Evolutionary conservation across 768 basidiomycete genomes (phyloP).

Genomic region (Hortiboletus flavorubellus): DNA sequence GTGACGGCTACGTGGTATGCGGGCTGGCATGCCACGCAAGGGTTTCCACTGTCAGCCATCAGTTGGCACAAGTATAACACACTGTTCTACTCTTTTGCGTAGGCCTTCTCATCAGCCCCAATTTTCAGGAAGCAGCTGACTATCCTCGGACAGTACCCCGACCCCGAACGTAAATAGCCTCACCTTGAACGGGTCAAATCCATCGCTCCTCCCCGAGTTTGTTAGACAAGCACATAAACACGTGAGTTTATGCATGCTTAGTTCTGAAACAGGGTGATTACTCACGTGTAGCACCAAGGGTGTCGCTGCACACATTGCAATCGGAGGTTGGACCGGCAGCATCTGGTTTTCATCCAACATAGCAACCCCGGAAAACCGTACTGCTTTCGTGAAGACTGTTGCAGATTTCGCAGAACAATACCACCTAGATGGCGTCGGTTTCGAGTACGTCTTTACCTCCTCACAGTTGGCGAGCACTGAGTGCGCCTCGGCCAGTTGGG

Average conservation of each 20-base stretch:
- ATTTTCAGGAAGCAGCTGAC: neutral
- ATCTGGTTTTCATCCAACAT: slow-evolving; percentile 61
- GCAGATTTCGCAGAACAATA: slow-evolving; percentile 46
- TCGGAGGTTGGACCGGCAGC: slow-evolving; percentile 74
- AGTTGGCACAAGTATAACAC: slow-evolving; percentile 75
- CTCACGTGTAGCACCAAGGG: slow-evolving; percentile 33
- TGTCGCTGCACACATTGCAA: slow-evolving; percentile 53
- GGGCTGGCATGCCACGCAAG: slow-evolving; percentile 39
- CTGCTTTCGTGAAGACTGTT: slow-evolving; percentile 62
- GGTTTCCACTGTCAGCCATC: slow-evolving; percentile 51
- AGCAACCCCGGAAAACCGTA: slow-evolving; percentile 52
- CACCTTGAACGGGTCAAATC: slow-evolving; percentile 41
- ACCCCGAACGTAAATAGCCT: slow-evolving; percentile 33
- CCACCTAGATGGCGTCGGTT: slow-evolving; percentile 51
- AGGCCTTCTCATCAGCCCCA: slow-evolving; percentile 16
- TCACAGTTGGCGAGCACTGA: neutral
- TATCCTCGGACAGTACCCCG: slow-evolving; percentile 26
- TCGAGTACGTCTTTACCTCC: slow-evolving; percentile 20
- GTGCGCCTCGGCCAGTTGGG: slow-evolving; percentile 60
- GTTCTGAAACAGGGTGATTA: neutral
- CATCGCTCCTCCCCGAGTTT: slow-evolving; percentile 51
- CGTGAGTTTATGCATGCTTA: slow-evolving; percentile 19
- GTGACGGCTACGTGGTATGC: slow-evolving; percentile 63
- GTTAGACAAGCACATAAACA: slow-evolving; percentile 43
- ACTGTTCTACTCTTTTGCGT: slow-evolving; percentile 67